A percentile compares a stretch with the other conserved stretches of the same genome.
phyloP scores from a whole-genome alignment of 1,284 basidiomycete species.

The Malassezia slooffiae region DNA sequence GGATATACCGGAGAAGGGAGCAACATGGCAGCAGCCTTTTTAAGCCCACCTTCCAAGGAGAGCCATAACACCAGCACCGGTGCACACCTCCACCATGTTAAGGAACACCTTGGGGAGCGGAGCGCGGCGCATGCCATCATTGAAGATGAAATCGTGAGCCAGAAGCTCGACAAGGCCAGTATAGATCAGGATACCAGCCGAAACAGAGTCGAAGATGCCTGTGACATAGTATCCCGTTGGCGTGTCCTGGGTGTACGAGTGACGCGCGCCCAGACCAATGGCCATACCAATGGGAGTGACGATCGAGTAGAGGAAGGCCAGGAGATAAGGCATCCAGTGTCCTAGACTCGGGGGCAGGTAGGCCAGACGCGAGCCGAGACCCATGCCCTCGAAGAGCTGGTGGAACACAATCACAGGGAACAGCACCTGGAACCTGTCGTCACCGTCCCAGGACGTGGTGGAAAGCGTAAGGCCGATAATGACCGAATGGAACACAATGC shows the following conservation, averaged over 20 bases:
- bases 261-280: constrained; percentile 39
- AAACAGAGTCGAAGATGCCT: constrained; percentile 40
- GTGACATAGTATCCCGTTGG: constrained; percentile 40
- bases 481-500: constrained; percentile 71
- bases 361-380: constrained; percentile 41
- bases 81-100: constrained; percentile 41
- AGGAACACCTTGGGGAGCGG: constrained; percentile 36
- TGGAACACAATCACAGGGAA: constrained; percentile 74
- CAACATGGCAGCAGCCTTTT: too few species aligned
- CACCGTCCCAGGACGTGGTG: constrained; percentile 53
- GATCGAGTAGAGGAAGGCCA: constrained; percentile 30
- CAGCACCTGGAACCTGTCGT: constrained; percentile 61
- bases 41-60: constrained; percentile 47
- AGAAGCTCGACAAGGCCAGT: constrained; percentile 42
- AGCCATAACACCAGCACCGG: constrained; percentile 50
- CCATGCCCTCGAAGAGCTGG: constrained; percentile 46
- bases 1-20: too few species aligned
- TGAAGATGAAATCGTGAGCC: constrained; percentile 47
- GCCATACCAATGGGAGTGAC: constrained; percentile 45
- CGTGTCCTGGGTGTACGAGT: constrained; percentile 39
- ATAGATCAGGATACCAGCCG: constrained; percentile 44
- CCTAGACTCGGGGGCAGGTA: constrained; percentile 22
- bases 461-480: constrained; percentile 89
- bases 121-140: constrained; percentile 43
- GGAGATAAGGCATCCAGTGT: constrained; percentile 20